Conservation (phyloP, 805 yeast genomes). For the Candida gorgasii region DNA sequence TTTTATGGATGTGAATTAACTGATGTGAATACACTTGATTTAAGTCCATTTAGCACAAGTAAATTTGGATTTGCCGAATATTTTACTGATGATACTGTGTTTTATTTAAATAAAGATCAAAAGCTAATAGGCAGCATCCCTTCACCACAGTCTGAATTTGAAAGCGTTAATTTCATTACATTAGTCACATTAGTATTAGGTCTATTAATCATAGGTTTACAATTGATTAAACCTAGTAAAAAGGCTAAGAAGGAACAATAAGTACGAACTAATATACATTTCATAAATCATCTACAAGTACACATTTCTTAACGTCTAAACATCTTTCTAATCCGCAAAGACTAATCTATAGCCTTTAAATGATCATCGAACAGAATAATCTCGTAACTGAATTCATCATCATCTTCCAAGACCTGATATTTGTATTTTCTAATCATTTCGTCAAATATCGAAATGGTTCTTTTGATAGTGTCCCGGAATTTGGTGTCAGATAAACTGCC, state of each 20-base stretch:
- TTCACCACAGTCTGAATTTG: constrained; percentile 14
- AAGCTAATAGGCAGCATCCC: constrained; percentile 9
- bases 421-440: constrained; percentile 11
- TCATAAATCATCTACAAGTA: constrained; percentile 3
- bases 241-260: constrained; percentile 7
- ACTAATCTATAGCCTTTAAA: constrained; percentile 2
- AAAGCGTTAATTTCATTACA: constrained; percentile 13
- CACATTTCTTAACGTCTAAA: not conserved
- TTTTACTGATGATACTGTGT: constrained; percentile 42
- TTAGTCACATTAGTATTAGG: constrained; percentile 13
- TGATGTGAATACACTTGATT: constrained; percentile 23
- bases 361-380: constrained; percentile 17
- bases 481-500: constrained; percentile 4
- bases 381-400: constrained; percentile 12
- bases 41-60: constrained; percentile 39
- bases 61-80: constrained; percentile 34
- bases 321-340: too few relatives aligned
- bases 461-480: constrained; percentile 4
- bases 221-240: constrained; percentile 9
- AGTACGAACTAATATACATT: constrained; percentile 1
- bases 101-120: constrained; percentile 23
- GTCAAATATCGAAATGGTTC: constrained; percentile 10
- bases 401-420: not conserved
- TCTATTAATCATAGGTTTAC: constrained; percentile 13
- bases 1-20: constrained; percentile 40